Evolutionary conservation across 129 eudicot genomes (phyloP).

Genomic region (Smallanthus sonchifolius): DNA sequence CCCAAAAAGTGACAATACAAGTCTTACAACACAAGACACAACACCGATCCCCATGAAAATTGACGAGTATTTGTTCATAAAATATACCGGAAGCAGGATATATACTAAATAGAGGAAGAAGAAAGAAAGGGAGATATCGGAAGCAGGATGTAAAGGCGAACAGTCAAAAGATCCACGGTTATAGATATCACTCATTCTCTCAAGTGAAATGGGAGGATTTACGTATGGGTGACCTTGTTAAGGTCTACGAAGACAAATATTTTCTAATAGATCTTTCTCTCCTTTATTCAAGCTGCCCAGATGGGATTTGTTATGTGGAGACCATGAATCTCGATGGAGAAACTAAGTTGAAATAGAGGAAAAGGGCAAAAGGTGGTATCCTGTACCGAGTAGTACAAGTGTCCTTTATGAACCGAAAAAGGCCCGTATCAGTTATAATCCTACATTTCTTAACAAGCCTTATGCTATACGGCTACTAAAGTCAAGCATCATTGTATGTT

Average conservation of each 20-base stretch:
- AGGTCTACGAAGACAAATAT: slow-evolving; percentile 72
- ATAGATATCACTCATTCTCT: slow-evolving; percentile 36
- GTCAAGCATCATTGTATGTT: slow-evolving; percentile 85
- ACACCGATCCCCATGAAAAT: too few relatives aligned
- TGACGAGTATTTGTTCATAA: too few relatives aligned
- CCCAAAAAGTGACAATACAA: too few relatives aligned
- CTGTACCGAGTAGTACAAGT: slow-evolving; percentile 60
- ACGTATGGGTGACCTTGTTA: slow-evolving; percentile 84
- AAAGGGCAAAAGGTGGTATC: slow-evolving; percentile 75
- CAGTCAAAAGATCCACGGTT: slow-evolving; percentile 60
- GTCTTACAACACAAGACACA: too few relatives aligned
- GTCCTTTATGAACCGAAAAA: slow-evolving; percentile 64
- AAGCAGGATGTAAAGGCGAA: slow-evolving; percentile 97
- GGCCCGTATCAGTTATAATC: slow-evolving; percentile 68
- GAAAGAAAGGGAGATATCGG: too few relatives aligned
- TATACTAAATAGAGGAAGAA: too few relatives aligned
- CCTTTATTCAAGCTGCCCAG: slow-evolving; percentile 88
- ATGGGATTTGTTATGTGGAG: slow-evolving; percentile 95
- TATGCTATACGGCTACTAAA: slow-evolving; percentile 85
- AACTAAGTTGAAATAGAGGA: slow-evolving; percentile 82
- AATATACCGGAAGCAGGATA: too few relatives aligned
- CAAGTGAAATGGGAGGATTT: slow-evolving; percentile 72
- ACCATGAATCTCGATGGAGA: slow-evolving; percentile 97
- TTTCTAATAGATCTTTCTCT: slow-evolving; percentile 94
- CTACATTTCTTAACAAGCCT: slow-evolving; percentile 80